Evolutionary conservation across 177 flowering plant species (phyloP).

Genomic region (Tripterygium wilfordii): DNA sequence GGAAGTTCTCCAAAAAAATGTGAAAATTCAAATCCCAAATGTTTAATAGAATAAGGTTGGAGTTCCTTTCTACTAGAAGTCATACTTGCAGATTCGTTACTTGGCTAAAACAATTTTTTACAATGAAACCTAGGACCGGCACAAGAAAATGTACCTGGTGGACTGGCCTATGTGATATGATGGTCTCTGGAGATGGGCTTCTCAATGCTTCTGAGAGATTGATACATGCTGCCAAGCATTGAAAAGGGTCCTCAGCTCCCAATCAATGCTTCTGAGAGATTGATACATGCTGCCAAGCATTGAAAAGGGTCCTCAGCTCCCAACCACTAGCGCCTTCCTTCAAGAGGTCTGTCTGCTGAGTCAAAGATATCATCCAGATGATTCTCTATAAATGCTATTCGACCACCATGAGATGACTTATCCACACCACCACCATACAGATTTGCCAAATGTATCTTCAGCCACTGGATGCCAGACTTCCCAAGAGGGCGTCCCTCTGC

Average conservation of each 20-base stretch:
- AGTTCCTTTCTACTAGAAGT: no score
- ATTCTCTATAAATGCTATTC: conserved; percentile 75
- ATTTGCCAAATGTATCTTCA: conserved; percentile 95
- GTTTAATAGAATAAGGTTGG: no score
- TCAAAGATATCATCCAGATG: conserved; percentile 87
- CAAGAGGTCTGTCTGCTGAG: conserved; percentile 94
- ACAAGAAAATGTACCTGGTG: conserved; percentile 57
- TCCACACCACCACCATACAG: conserved; percentile 93
- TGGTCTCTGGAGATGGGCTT: conserved; percentile 78
- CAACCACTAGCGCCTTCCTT: conserved; percentile 96
- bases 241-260: conserved; percentile 94
- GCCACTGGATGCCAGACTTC: conserved; percentile 82
- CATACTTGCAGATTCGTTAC: no score
- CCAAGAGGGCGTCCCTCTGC: conserved; percentile 97
- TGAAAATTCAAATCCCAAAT: no score
- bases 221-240: conserved; percentile 88
- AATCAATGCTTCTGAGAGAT: conserved; percentile 97
- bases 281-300: conserved; percentile 86
- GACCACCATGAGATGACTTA: conserved; percentile 72
- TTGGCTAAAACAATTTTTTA: no score
- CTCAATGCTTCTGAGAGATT: conserved; percentile 86
- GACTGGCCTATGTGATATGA: conserved; percentile 81
- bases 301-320: conserved; percentile 96
- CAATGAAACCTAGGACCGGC: not conserved
- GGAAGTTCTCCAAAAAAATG: no score